These are phyloP conservation scores for Penstemon eatonii DNA, from an alignment of 257 asterid genomes.

Conservation along the genomic window DNA sequence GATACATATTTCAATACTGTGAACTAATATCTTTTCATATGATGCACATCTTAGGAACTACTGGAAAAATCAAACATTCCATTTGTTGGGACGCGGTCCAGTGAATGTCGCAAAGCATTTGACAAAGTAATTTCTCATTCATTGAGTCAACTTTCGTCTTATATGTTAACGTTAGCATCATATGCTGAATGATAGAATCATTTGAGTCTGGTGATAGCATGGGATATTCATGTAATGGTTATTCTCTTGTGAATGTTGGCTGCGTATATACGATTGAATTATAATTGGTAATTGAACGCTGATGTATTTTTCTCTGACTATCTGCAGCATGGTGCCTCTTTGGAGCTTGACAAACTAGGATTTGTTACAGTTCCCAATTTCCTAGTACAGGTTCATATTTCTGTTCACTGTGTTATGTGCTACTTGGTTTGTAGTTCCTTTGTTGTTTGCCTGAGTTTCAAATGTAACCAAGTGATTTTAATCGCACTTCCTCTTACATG, in stretches of 20 bases:
- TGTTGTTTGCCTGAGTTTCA: background rate
- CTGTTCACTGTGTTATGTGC: slow-evolving; percentile 5
- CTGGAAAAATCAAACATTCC: slow-evolving; percentile 67
- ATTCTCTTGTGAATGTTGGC: background rate
- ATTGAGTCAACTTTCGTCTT: slow-evolving; percentile 15
- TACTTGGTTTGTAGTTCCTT: slow-evolving; percentile 13
- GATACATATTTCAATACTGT: slow-evolving; percentile 3
- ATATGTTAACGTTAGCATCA: background rate
- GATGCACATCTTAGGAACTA: slow-evolving; percentile 53
- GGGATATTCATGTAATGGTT: slow-evolving; percentile 11
- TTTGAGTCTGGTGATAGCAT: background rate
- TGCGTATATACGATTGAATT: slow-evolving; percentile 6
- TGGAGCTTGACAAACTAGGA: slow-evolving; percentile 80
- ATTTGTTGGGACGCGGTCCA: slow-evolving; percentile 71
- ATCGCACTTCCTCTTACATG: too few relatives aligned
- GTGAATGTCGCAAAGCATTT: slow-evolving; percentile 74
- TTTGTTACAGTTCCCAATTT: slow-evolving; percentile 70
- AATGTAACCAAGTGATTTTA: too few relatives aligned
- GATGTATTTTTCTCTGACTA: slow-evolving; percentile 25
- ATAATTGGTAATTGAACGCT: slow-evolving; percentile 20
- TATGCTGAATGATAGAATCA: slow-evolving; percentile 7
- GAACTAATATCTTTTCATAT: background rate
- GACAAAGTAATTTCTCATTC: slow-evolving; percentile 58
- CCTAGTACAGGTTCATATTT: slow-evolving; percentile 48
- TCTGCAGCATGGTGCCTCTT: slow-evolving; percentile 71